phyloP scores from a whole-genome alignment of 345 rosid species.

The Gossypium herbaceum region DNA sequence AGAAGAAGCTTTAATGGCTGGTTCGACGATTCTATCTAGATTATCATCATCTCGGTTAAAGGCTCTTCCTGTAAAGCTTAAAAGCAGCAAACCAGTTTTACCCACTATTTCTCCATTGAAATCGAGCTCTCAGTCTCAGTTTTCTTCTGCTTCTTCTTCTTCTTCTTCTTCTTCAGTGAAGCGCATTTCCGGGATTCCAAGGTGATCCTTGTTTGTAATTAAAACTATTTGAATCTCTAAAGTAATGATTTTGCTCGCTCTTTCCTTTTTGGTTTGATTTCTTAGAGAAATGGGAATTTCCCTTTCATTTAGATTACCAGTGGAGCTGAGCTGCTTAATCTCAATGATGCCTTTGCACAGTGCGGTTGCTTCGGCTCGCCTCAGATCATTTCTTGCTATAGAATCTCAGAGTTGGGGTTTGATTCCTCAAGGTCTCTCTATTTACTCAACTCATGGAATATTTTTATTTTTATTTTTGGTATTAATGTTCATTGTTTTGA shows the following conservation, averaged over 20 bases:
- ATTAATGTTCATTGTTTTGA: neutral
- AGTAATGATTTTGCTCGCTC: neutral
- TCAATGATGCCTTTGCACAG: constrained; percentile 36
- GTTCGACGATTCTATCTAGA: constrained; percentile 21
- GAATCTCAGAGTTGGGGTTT: constrained; percentile 34
- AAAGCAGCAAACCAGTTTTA: constrained; percentile 15
- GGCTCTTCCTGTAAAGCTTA: constrained; percentile 20
- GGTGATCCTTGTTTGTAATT: constrained; percentile 19
- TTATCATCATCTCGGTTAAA: constrained; percentile 25
- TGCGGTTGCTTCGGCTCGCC: constrained; percentile 32
- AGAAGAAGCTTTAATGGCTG: neutral
- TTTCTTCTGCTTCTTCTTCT: neutral
- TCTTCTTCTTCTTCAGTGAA: constrained; percentile 17
- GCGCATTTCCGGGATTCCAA: constrained; percentile 22
- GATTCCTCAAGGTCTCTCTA: constrained; percentile 33
- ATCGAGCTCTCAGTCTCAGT: constrained; percentile 21
- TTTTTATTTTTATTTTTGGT: neutral
- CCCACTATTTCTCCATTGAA: constrained; percentile 23
- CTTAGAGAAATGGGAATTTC: neutral
- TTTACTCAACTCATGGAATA: neutral
- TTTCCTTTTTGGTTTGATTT: neutral
- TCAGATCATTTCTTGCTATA: constrained; percentile 22
- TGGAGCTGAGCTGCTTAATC: constrained; percentile 33
- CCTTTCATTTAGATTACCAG: constrained; percentile 26
- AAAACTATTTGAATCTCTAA: neutral